These are phyloP conservation scores for Wallacemonas collosoma DNA, from an alignment of 208 protist species.

Conservation along the genomic window DNA sequence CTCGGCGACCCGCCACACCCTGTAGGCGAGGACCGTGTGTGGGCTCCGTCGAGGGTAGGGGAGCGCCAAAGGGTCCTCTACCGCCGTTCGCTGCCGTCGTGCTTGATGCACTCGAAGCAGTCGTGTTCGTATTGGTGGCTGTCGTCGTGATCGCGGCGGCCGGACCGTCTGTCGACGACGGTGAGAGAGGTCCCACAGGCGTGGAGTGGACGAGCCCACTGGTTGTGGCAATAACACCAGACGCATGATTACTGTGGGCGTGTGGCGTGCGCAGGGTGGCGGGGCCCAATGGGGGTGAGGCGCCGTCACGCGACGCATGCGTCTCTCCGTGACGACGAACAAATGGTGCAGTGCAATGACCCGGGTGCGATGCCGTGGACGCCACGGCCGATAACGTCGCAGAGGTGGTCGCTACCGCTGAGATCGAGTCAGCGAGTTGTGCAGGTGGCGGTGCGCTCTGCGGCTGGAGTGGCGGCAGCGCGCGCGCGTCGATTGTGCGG, in stretches of 20 bases:
- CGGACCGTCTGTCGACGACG: background rate
- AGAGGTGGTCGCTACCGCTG: background rate
- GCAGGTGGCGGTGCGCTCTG: conserved; percentile 14
- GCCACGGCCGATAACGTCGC: background rate
- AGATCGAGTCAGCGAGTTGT: background rate
- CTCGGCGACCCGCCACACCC: conserved; percentile 53
- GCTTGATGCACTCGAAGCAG: background rate
- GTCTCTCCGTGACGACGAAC: background rate
- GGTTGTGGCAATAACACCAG: background rate
- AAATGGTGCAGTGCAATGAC: background rate
- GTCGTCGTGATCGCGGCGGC: background rate
- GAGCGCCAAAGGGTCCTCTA: conserved; percentile 32
- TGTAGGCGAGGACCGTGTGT: conserved; percentile 47
- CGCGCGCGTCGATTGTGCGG: conserved; percentile 54
- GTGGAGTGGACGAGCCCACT: background rate
- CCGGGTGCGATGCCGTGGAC: background rate
- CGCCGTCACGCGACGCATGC: background rate
- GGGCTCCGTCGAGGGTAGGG: conserved; percentile 53
- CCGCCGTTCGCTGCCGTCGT: conserved; percentile 1
- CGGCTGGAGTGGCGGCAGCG: conserved; percentile 37
- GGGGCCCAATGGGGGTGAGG: background rate
- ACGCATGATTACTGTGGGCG: background rate
- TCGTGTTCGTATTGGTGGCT: conserved; percentile 2
- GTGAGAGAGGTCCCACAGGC: background rate
- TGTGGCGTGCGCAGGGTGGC: background rate